phyloP scores from a whole-genome alignment of 345 rosid species.

The Gossypium stocksii region DNA sequence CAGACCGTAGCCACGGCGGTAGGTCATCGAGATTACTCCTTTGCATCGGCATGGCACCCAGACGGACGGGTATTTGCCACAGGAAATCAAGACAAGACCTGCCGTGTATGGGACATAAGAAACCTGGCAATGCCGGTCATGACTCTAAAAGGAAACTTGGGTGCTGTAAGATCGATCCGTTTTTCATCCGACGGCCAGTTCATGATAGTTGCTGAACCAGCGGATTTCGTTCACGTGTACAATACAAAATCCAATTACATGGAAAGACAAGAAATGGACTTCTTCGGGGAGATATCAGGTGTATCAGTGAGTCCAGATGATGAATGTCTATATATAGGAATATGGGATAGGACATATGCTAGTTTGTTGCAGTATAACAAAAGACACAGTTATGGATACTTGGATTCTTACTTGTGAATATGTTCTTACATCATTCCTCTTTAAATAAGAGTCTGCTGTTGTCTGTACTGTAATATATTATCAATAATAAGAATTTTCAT shows the following conservation, averaged over 20 bases:
- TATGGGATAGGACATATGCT: conserved; percentile 64
- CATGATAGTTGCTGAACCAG: conserved; percentile 61
- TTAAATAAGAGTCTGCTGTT: neutral
- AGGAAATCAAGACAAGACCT: conserved; percentile 66
- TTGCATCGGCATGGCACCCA: conserved; percentile 69
- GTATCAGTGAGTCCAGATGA: conserved; percentile 61
- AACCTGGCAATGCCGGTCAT: conserved; percentile 37
- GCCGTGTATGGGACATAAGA: conserved; percentile 59
- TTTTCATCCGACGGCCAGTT: conserved; percentile 53
- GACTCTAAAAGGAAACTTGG: conserved; percentile 55
- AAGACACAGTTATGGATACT: conserved; percentile 40
- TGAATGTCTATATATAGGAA: conserved; percentile 50
- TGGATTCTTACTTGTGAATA: conserved; percentile 31
- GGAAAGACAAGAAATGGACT: conserved; percentile 54
- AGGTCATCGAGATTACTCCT: conserved; percentile 61
- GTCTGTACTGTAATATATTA: neutral
- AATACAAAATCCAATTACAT: conserved; percentile 30
- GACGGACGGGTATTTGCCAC: conserved; percentile 51
- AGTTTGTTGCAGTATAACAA: conserved; percentile 50
- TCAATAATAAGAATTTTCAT: too few relatives aligned
- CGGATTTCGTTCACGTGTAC: conserved; percentile 62
- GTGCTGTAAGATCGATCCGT: conserved; percentile 50
- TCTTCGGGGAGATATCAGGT: conserved; percentile 66
- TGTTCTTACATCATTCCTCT: neutral
- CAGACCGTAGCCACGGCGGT: conserved; percentile 33